phyloP scores from a whole-genome alignment of 208 protist genomes.

The Crithidia fasciculata region DNA sequence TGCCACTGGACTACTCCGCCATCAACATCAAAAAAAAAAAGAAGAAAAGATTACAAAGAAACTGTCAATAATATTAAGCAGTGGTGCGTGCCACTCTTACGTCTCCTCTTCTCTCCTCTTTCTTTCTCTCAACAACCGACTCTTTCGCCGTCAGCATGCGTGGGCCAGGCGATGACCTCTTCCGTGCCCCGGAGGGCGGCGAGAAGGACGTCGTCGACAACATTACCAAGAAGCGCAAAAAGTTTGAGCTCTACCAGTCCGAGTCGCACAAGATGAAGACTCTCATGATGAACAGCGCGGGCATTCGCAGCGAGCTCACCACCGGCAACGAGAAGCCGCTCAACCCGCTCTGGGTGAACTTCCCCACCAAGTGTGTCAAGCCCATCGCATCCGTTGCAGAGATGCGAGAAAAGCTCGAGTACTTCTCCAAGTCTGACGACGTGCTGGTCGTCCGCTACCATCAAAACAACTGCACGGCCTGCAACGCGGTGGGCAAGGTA shows the following conservation, averaged over 20 bases:
- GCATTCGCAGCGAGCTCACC: constrained; percentile 58
- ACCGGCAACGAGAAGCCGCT: constrained; percentile 51
- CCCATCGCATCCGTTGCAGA: constrained; percentile 69
- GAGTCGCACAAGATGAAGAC: constrained; percentile 86
- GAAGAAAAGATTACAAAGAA: background rate
- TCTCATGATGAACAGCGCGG: constrained; percentile 82
- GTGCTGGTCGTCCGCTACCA: constrained; percentile 88
- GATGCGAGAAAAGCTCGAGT: constrained; percentile 77
- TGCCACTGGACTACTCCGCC: no score
- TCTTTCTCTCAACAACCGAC: background rate
- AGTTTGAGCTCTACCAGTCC: constrained; percentile 79
- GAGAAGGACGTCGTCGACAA: constrained; percentile 41
- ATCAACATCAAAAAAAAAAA: no score
- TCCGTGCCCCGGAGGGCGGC: constrained; percentile 33
- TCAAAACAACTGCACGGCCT: constrained; percentile 83
- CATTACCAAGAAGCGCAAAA: constrained; percentile 55
- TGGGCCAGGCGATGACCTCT: constrained; percentile 29
- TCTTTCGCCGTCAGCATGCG: constrained; percentile 13
- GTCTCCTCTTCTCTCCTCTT: background rate
- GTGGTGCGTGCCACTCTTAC: background rate
- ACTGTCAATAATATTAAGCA: background rate
- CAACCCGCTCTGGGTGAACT: constrained; percentile 80
- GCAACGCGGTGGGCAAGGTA: constrained; percentile 82
- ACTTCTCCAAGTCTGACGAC: constrained; percentile 76
- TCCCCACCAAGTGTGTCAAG: constrained; percentile 70